Evolutionary conservation across 495 filamentous ascomycete genomes (phyloP).

Genomic region (Tuber melanosporum): DNA sequence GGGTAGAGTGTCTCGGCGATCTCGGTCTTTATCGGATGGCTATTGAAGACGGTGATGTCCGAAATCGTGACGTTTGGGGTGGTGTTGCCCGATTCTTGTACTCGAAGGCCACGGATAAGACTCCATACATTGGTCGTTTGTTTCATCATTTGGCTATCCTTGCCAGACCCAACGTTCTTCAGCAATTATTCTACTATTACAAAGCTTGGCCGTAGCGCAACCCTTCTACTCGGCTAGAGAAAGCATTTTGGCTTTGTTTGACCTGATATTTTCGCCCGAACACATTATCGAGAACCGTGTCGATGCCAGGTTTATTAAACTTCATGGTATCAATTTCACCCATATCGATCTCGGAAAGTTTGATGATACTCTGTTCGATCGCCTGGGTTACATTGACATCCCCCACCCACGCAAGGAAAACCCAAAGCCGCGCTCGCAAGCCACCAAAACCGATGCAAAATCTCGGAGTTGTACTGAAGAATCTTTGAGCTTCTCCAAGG

Average conservation of each 20-base stretch:
- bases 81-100: slow-evolving; percentile 76
- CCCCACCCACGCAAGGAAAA: slow-evolving; percentile 6
- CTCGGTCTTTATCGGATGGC: slow-evolving; percentile 69
- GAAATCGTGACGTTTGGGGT: slow-evolving; percentile 72
- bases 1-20: slow-evolving; percentile 87
- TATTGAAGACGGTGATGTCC: slow-evolving; percentile 63
- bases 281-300: slow-evolving; percentile 25
- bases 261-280: slow-evolving; percentile 49
- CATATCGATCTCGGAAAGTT: slow-evolving; percentile 46
- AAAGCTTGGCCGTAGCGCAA: slow-evolving; percentile 36
- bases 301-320: slow-evolving; percentile 49
- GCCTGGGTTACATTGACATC: slow-evolving; percentile 39
- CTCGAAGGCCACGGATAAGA: slow-evolving; percentile 64
- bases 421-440: neutral
- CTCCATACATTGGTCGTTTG: slow-evolving; percentile 62
- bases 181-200: slow-evolving; percentile 69
- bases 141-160: slow-evolving; percentile 83
- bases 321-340: slow-evolving; percentile 55
- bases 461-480: slow-evolving; percentile 25
- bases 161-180: slow-evolving; percentile 63
- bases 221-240: slow-evolving; percentile 54
- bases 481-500: slow-evolving; percentile 33
- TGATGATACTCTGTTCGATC: slow-evolving; percentile 44
- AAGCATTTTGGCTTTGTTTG: slow-evolving; percentile 57
- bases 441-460: neutral